Base-by-base conservation (phyloP, 1,139 yeast genomes). In the Lodderomyces parapsilosis region DNA sequence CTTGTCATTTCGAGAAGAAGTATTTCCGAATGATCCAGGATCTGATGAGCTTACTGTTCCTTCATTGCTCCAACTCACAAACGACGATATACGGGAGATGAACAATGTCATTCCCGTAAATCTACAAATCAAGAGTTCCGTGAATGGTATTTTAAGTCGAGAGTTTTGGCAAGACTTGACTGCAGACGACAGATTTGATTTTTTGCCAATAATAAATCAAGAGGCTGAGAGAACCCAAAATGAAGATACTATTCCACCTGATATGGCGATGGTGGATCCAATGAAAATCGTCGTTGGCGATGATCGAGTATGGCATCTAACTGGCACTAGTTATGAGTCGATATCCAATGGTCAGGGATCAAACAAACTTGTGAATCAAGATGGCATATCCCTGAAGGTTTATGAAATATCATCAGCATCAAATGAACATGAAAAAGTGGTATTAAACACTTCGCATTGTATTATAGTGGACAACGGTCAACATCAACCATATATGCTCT, bases 371-470 rank as follows among this genome's bases (percentile, higher is more conserved):
- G 60, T 65, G 1, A 49, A 55, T 30, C 67, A 62, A 46, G 47
- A 57, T 4, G 66, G 61, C 27, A 39, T 62, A 9, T 50, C 61
- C 35, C 64, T 56, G 24, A 51, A 68, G 31, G 42, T 51, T 1
- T 45, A 57, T 18, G 42, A 49, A n/a, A 32, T 55, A 1, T 53
- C 48, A 3, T 30, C 19, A 17, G 9, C 47, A 5, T 15, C 19
- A 17, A 30, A 30, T 13, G 17, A 3, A 6, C 54, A 51, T 2
- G 50, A 46, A 6, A 38, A 15, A 8, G 66, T 67, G 0, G 42
- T 46, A 2, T 56, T 74, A 41, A 65, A 61, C 42, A 57, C 74
- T 0, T 68, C 72, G 9, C 75, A 75, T 41, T 72, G 78, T 47
- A 70, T 74, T 13, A 50, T 74, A 4, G 75, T 74, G 4, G 74